phyloP scores from a whole-genome alignment of 1,139 yeast species.

The Eremothecium cymbalariae region DNA sequence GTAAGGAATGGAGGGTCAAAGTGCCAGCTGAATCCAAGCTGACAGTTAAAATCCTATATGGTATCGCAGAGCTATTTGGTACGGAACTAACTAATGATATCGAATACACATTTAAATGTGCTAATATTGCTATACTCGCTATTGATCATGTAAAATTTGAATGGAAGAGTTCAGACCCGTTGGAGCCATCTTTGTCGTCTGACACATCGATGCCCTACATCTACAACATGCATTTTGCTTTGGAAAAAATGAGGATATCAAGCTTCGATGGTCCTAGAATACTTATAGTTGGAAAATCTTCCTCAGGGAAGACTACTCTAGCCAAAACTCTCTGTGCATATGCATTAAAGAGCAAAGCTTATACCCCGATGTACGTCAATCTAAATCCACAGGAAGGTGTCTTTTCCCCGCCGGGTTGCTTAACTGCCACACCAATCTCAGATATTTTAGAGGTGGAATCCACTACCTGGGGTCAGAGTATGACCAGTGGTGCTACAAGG shows the following conservation, averaged over 20 bases:
- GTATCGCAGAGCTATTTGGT: conserved; percentile 86
- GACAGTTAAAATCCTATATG: conserved; percentile 48
- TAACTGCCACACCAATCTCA: conserved; percentile 77
- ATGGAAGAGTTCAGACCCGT: conserved; percentile 32
- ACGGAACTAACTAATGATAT: conserved; percentile 76
- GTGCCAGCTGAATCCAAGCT: conserved; percentile 52
- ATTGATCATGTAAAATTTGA: conserved; percentile 47
- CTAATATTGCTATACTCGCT: conserved; percentile 55
- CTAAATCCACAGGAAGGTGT: conserved; percentile 75
- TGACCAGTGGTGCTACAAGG: conserved; percentile 78
- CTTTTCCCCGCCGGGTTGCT: conserved; percentile 74
- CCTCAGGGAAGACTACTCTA: conserved; percentile 72
- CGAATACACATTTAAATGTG: conserved; percentile 50
- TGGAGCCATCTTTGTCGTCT: conserved; percentile 14
- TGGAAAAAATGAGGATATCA: conserved; percentile 52
- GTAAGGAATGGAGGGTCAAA: conserved; percentile 82
- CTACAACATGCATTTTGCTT: conserved; percentile 62
- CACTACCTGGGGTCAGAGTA: conserved; percentile 70
- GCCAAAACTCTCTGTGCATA: conserved; percentile 65
- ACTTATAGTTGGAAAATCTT: conserved; percentile 62
- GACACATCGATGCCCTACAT: conserved; percentile 38
- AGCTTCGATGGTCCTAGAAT: conserved; percentile 53
- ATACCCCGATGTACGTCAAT: conserved; percentile 67
- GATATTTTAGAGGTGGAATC: conserved; percentile 75
- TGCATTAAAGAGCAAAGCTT: conserved; percentile 58